phyloP scores from a whole-genome alignment of 495 filamentous ascomycete species.

The Penicillium herquei region DNA sequence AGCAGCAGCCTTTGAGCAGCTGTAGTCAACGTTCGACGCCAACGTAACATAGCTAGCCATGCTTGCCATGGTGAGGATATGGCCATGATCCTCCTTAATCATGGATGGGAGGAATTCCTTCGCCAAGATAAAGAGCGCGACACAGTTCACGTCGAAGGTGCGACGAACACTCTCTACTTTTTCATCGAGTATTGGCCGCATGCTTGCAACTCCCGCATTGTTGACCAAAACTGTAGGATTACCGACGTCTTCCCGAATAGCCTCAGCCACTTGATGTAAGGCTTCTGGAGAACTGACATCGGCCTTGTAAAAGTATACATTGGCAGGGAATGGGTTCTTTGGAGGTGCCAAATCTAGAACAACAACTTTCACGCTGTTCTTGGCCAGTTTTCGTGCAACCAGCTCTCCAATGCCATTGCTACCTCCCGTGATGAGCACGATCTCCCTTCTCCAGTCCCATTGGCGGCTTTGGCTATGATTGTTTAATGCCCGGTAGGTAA shows the following conservation, averaged over 20 bases:
- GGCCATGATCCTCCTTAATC: background rate
- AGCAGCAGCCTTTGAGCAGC: slow-evolving; percentile 58
- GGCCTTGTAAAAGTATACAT: slow-evolving; percentile 49
- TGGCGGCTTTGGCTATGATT: no score
- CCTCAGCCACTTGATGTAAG: slow-evolving; percentile 39
- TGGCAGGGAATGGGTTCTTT: background rate
- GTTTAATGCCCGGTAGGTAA: no score
- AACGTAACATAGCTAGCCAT: slow-evolving; percentile 52
- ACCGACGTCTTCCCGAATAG: slow-evolving; percentile 51
- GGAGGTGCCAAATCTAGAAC: slow-evolving; percentile 62
- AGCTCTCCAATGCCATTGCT: slow-evolving; percentile 61
- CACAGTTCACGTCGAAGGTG: background rate
- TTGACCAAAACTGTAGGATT: slow-evolving; percentile 63
- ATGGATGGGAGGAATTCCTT: background rate
- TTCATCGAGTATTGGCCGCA: slow-evolving; percentile 52
- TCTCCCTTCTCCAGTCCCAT: slow-evolving; percentile 37
- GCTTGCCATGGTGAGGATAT: slow-evolving; percentile 20
- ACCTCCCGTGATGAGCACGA: slow-evolving; percentile 65
- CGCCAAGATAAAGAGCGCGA: background rate
- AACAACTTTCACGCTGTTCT: slow-evolving; percentile 51
- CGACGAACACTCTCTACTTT: slow-evolving; percentile 49
- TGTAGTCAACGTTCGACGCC: slow-evolving; percentile 58
- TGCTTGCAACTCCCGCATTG: slow-evolving; percentile 64
- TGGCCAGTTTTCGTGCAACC: slow-evolving; percentile 55
- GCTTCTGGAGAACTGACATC: slow-evolving; percentile 53